Percentiles rank a stretch among this genome's conserved stretches.
These are phyloP conservation scores for Euphrasia arctica DNA, from an alignment of 305 asterid genomes.

Conservation along the genomic window DNA sequence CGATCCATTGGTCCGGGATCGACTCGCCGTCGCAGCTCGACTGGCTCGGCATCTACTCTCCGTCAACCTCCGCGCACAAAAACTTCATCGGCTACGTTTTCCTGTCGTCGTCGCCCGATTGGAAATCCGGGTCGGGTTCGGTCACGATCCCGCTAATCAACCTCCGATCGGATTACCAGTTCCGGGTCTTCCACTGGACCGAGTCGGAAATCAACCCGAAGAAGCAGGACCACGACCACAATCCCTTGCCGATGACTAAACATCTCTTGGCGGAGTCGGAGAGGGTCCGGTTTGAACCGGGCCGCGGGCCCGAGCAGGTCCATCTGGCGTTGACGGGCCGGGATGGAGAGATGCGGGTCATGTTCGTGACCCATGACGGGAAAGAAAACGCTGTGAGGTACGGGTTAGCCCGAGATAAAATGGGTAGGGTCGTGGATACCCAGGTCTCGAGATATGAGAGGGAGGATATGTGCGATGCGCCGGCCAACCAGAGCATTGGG, in stretches of 20 bases:
- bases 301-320: conserved; percentile 86
- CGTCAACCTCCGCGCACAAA: conserved; percentile 50
- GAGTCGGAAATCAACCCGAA: conserved; percentile 63
- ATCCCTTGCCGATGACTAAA: conserved; percentile 79
- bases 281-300: conserved; percentile 43
- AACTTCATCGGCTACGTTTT: conserved; percentile 79
- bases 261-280: conserved; percentile 71
- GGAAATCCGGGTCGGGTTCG: conserved; percentile 87
- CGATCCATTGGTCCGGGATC: conserved; percentile 68
- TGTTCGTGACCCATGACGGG: conserved; percentile 87
- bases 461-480: conserved; percentile 87
- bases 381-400: conserved; percentile 58
- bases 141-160: conserved; percentile 64
- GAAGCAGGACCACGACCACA: conserved; percentile 71
- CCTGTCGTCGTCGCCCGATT: conserved; percentile 63
- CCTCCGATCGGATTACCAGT: conserved; percentile 70
- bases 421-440: conserved; percentile 48
- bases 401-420: conserved; percentile 41
- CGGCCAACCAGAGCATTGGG: conserved; percentile 80
- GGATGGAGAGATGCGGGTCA: conserved; percentile 89
- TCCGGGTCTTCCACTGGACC: conserved; percentile 71
- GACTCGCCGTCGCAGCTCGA: conserved; percentile 62
- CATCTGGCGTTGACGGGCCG: conserved; percentile 75
- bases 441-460: conserved; percentile 68
- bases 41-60: conserved; percentile 87